Evolutionary conservation across 345 rosid species (phyloP).

Genomic region (Lumnitzera racemosa): DNA sequence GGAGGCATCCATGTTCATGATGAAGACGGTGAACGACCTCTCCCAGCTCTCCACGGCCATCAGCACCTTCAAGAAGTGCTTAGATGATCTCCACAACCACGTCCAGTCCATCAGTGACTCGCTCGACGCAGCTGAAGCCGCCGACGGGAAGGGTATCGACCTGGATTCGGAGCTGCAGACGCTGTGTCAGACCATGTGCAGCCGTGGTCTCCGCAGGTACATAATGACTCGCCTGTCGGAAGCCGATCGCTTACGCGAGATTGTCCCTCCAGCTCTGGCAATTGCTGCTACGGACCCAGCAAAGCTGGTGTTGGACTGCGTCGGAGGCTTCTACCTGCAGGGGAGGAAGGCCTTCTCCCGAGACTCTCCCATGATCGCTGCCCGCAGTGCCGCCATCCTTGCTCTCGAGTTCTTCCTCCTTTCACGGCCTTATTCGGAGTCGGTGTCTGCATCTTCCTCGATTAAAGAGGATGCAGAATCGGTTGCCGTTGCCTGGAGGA

Average conservation of each 20-base stretch:
- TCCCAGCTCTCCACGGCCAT: slow-evolving; percentile 29
- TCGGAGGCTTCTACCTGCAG: slow-evolving; percentile 57
- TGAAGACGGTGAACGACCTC: slow-evolving; percentile 18
- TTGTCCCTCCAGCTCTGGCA: slow-evolving; percentile 40
- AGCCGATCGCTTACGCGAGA: slow-evolving; percentile 31
- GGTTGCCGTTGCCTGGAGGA: slow-evolving; percentile 60
- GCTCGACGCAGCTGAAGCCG: slow-evolving; percentile 19
- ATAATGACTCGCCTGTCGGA: slow-evolving; percentile 27
- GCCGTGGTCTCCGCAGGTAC: slow-evolving; percentile 50
- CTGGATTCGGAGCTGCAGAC: slow-evolving; percentile 22
- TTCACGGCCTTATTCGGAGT: slow-evolving; percentile 14
- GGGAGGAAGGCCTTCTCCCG: slow-evolving; percentile 46
- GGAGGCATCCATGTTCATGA: too few species aligned
- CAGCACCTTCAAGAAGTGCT: slow-evolving; percentile 30
- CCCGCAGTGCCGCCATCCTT: slow-evolving; percentile 48
- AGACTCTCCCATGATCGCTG: slow-evolving; percentile 35
- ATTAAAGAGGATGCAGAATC: slow-evolving; percentile 33
- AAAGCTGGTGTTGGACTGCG: slow-evolving; percentile 59
- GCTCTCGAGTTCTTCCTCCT: slow-evolving; percentile 46
- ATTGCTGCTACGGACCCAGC: slow-evolving; percentile 47
- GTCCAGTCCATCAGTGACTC: slow-evolving; percentile 34
- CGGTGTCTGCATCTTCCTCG: background rate
- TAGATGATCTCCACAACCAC: slow-evolving; percentile 45
- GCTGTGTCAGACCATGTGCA: slow-evolving; percentile 38
- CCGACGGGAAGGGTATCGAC: slow-evolving; percentile 2